phyloP scores from a whole-genome alignment of 805 yeast genomes.

The Ogataea thermomethanolica region DNA sequence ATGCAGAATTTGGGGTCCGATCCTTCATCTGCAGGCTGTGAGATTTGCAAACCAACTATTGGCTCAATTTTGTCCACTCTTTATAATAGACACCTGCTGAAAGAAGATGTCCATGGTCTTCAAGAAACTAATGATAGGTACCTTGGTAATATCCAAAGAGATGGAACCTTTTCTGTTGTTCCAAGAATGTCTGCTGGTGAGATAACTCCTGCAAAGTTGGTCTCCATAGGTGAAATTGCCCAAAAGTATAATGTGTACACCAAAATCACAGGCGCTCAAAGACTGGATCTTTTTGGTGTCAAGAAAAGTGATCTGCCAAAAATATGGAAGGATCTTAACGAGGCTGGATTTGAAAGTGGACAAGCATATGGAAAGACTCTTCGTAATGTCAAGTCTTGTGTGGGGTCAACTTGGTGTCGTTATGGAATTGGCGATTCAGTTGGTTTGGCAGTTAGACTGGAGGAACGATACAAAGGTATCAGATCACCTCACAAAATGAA shows the following conservation, averaged over 20 bases:
- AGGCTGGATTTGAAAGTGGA: conserved; percentile 36
- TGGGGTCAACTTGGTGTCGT: conserved; percentile 39
- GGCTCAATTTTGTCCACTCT: conserved; percentile 36
- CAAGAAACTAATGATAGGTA: conserved; percentile 38
- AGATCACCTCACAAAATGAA: conserved; percentile 38
- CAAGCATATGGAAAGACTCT: conserved; percentile 38
- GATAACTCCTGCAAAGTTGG: conserved; percentile 36
- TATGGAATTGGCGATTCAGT: conserved; percentile 39
- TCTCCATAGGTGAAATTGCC: conserved; percentile 34
- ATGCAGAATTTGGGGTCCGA: conserved; percentile 29
- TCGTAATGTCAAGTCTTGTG: conserved; percentile 38
- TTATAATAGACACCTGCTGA: conserved; percentile 32
- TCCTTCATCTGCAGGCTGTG: conserved; percentile 35
- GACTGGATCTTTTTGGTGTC: conserved; percentile 36
- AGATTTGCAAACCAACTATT: conserved; percentile 36
- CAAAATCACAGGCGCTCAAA: conserved; percentile 37
- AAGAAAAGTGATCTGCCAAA: conserved; percentile 31
- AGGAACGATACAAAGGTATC: conserved; percentile 37
- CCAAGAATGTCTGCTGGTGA: conserved; percentile 40
- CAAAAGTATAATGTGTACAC: conserved; percentile 33
- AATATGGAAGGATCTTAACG: conserved; percentile 33
- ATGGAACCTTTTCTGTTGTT: conserved; percentile 37
- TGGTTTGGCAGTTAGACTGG: conserved; percentile 36
- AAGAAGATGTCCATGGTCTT: conserved; percentile 32
- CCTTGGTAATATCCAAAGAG: conserved; percentile 37